A percentile compares a stretch with the other conserved stretches of the same genome.
Evolutionary conservation across 306 rosid species (phyloP).

Genomic region (Psophocarpus tetragonolobus): DNA sequence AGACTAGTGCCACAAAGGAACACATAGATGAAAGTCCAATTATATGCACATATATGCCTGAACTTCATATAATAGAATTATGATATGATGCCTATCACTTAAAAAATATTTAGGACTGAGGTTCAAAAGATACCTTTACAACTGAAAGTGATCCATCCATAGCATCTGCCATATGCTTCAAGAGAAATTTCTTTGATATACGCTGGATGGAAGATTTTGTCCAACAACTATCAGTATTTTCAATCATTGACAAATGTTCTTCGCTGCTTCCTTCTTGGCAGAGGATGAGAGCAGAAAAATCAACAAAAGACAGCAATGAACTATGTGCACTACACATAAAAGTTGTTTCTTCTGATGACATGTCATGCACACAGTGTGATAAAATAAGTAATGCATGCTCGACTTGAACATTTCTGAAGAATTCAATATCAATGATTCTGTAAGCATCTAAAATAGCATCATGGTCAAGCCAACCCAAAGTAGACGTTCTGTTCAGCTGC

Average conservation of each 20-base stretch:
- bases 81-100: conserved; percentile 14
- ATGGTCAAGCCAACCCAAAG: conserved; percentile 72
- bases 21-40: neutral
- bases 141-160: conserved; percentile 69
- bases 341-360: conserved; percentile 77
- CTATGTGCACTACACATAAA: conserved; percentile 63
- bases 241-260: conserved; percentile 38
- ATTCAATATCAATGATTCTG: conserved; percentile 51
- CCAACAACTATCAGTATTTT: conserved; percentile 53
- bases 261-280: conserved; percentile 43
- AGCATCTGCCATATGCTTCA: conserved; percentile 79
- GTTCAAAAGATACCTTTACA: conserved; percentile 56
- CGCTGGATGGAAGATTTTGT: conserved; percentile 62
- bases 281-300: conserved; percentile 62
- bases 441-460: conserved; percentile 67
- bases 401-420: conserved; percentile 54
- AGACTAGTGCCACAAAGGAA: neutral
- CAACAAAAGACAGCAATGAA: conserved; percentile 73
- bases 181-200: conserved; percentile 58
- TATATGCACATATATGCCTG: conserved; percentile 16
- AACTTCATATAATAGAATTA: conserved; percentile 6
- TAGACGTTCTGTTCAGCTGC: conserved; percentile 76
- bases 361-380: conserved; percentile 89
- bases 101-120: neutral
- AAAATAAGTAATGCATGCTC: conserved; percentile 75